Evolutionary conservation across 139 green algal species (phyloP), one percentile per base, ranked within the genome.

Genomic region (Volvox reticuliferus): DNA sequence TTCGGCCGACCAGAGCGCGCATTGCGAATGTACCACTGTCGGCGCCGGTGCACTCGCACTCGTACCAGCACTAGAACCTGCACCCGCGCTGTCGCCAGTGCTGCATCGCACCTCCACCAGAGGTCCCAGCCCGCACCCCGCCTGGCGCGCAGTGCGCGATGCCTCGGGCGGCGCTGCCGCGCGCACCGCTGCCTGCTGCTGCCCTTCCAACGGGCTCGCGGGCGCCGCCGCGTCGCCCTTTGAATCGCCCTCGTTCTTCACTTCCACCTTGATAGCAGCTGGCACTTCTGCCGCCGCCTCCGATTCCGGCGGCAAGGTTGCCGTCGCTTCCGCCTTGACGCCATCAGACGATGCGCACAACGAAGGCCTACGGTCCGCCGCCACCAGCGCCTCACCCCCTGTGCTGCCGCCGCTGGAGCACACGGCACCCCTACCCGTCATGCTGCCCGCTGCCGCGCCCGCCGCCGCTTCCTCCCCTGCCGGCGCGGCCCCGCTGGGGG

Each of bases 1-100:
- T 67, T 97, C 95, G 14, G 94, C 92, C 6, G 93, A 97, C 96
- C 96, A 98, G 71, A 92, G 85, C 17, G 94, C 94, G 84, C 96
- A 98, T 86, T 97, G 95, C 55, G 92, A 84, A 89, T 98, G 35
- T 63, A 83, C 32, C 61, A 65, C 22, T 24, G 78, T 24, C 30
- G 32, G 32, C 32, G 32, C 76, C 33, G n/a, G n/a, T n/a, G n/a
- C n/a, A n/a, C n/a, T n/a, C n/a, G n/a, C n/a, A n/a, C n/a, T n/a
- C n/a, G n/a, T n/a, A n/a, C n/a, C n/a, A n/a, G 16, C 76, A 19
- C 76, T 18, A 12, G 26, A 1, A 33, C 28, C 32, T 1, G 17
- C 33, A 61, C 76, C 30, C 33, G 61, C 19, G 21, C n/a, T 78
- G 12, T 81, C 68, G 65, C 65, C 61, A 12, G 1, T 30, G 35